Conservation (phyloP, 495 filamentous ascomycete genomes). For the Penicillium paxilli region DNA sequence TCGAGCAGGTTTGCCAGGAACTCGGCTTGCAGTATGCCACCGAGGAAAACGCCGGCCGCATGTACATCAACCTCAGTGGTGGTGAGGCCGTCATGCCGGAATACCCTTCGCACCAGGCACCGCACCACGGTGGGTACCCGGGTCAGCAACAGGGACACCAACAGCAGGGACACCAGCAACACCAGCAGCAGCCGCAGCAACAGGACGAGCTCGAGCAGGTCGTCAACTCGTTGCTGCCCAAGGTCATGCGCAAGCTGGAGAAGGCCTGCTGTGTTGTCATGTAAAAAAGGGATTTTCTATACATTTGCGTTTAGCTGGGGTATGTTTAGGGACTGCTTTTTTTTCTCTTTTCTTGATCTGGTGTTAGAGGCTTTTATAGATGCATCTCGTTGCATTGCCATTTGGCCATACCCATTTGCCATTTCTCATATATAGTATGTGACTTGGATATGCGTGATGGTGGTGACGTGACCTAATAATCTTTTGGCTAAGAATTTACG, state of each 20-base stretch:
- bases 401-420: too few relatives aligned
- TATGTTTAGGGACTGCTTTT: background rate
- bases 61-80: constrained; percentile 70
- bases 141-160: constrained; percentile 40
- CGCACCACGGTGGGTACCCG: constrained; percentile 36
- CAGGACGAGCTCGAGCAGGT: constrained; percentile 64
- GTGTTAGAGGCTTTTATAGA: background rate
- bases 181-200: constrained; percentile 45
- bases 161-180: constrained; percentile 28
- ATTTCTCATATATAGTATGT: too few relatives aligned
- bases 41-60: constrained; percentile 84
- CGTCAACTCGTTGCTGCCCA: constrained; percentile 61
- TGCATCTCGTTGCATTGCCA: too few relatives aligned
- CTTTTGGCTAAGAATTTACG: background rate
- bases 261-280: constrained; percentile 77
- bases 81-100: constrained; percentile 57
- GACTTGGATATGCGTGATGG: background rate
- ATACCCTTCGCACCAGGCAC: constrained; percentile 34
- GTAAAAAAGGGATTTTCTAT: too few relatives aligned
- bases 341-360: background rate
- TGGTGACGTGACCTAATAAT: background rate
- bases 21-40: constrained; percentile 77
- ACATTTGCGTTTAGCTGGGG: too few relatives aligned
- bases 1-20: constrained; percentile 81
- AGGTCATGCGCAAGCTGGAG: constrained; percentile 62